phyloP scores from a whole-genome alignment of 148 eudicot genomes.

The Rhododendron vialii region DNA sequence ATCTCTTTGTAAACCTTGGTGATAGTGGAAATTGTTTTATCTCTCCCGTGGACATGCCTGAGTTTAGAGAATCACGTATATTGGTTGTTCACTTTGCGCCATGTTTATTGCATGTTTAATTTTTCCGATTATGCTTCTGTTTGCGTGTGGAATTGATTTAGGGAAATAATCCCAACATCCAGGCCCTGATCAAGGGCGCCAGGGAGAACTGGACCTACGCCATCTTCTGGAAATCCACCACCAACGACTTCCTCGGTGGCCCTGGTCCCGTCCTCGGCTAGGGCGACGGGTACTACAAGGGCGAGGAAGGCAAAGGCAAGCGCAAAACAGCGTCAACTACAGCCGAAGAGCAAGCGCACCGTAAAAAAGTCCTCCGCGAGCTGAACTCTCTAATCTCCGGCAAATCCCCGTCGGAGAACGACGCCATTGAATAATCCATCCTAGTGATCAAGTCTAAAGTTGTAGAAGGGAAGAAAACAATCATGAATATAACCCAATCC shows the following conservation, averaged over 20 bases:
- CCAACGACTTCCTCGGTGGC: slow-evolving; percentile 27
- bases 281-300: slow-evolving; percentile 90
- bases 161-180: background rate
- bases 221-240: slow-evolving; percentile 77
- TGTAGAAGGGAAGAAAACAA: no score
- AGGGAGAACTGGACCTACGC: slow-evolving; percentile 77
- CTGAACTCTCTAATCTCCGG: slow-evolving; percentile 72
- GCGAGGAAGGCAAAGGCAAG: slow-evolving; percentile 30
- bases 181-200: slow-evolving; percentile 52
- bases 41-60: no score
- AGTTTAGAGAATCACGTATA: no score
- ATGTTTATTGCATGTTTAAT: no score
- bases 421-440: slow-evolving; percentile 1
- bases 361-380: slow-evolving; percentile 68
- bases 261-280: slow-evolving; percentile 41
- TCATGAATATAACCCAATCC: no score
- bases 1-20: no score
- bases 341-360: slow-evolving; percentile 58
- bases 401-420: slow-evolving; percentile 18
- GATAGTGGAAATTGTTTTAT: no score
- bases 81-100: no score
- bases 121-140: no score
- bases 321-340: slow-evolving; percentile 2
- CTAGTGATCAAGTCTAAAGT: no score
- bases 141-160: no score